Evolutionary conservation across 73 alveolate species (phyloP).

Genomic region (Symbiodinium pilosum): DNA sequence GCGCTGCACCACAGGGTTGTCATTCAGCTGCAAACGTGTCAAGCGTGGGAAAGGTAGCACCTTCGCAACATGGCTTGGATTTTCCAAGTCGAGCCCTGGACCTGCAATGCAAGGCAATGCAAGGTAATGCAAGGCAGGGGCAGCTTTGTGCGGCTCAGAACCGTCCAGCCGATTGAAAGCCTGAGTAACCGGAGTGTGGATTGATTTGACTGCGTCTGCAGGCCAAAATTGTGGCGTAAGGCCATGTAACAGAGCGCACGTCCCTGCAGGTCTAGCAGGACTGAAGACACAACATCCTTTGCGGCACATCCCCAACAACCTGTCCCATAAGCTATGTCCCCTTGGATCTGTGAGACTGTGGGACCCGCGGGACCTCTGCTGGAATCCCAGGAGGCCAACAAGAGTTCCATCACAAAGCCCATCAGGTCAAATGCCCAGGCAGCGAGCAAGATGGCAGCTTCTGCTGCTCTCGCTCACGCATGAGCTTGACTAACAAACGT

Average conservation of each 20-base stretch:
- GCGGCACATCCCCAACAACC: background rate
- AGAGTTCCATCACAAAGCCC: background rate
- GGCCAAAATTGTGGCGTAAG: no score
- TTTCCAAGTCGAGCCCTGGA: background rate
- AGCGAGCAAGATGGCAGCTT: conserved; percentile 9
- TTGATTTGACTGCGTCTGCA: no score
- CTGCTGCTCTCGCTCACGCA: conserved; percentile 9
- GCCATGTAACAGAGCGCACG: no score
- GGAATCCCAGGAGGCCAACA: conserved; percentile 22
- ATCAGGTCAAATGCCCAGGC: background rate
- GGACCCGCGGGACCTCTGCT: conserved; percentile 8
- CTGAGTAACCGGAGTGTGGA: background rate
- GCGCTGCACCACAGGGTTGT: conserved; percentile 37
- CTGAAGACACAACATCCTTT: no score
- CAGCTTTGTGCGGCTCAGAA: conserved; percentile 30
- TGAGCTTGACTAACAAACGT: background rate
- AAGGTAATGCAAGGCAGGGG: background rate
- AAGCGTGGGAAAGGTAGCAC: conserved; percentile 25
- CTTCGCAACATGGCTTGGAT: background rate
- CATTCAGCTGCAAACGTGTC: conserved; percentile 67
- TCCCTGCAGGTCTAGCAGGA: no score
- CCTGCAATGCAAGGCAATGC: no score
- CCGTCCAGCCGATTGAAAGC: conserved; percentile 82
- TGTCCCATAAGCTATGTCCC: background rate
- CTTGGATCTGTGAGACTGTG: background rate